A percentile compares a stretch with the other conserved stretches of the same genome.
phyloP scores from a whole-genome alignment of 257 asterid genomes.

The Mentha longifolia region DNA sequence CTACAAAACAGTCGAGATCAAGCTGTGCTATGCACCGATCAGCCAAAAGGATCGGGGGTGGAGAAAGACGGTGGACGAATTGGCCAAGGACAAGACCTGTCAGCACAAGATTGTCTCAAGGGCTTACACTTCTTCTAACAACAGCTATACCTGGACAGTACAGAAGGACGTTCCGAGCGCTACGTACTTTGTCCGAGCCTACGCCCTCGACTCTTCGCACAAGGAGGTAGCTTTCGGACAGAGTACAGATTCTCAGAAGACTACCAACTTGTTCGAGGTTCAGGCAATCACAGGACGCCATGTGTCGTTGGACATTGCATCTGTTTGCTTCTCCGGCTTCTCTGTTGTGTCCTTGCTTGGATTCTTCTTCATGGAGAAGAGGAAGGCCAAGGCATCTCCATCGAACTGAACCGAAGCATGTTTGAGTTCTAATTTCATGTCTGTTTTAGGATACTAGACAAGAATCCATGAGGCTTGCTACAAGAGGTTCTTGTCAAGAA shows the following conservation, averaged over 20 bases:
- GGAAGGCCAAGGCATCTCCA: slow-evolving; percentile 36
- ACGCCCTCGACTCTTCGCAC: no score
- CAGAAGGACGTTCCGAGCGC: no score
- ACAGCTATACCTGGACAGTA: slow-evolving; percentile 44
- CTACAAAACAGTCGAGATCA: slow-evolving; percentile 49
- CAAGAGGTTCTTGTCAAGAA: no score
- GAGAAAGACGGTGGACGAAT: slow-evolving; percentile 63
- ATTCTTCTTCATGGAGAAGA: slow-evolving; percentile 73
- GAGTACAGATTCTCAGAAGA: no score
- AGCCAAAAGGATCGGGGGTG: slow-evolving; percentile 80
- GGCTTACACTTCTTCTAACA: slow-evolving; percentile 49
- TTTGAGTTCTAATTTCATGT: not conserved
- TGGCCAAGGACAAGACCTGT: slow-evolving; percentile 73
- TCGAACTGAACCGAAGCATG: not conserved
- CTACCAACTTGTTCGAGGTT: no score
- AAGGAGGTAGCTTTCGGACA: no score
- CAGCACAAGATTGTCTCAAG: slow-evolving; percentile 50
- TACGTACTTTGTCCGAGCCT: no score
- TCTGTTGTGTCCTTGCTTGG: slow-evolving; percentile 59
- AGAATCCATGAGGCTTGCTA: not conserved
- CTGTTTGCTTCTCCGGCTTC: slow-evolving; percentile 80
- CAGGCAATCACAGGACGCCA: no score
- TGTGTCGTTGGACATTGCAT: no score
- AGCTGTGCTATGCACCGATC: slow-evolving; percentile 70
- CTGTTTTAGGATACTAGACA: not conserved